These are phyloP conservation scores for Saturnispora mendoncae DNA, from an alignment of 805 yeast species.

Conservation along the genomic window DNA sequence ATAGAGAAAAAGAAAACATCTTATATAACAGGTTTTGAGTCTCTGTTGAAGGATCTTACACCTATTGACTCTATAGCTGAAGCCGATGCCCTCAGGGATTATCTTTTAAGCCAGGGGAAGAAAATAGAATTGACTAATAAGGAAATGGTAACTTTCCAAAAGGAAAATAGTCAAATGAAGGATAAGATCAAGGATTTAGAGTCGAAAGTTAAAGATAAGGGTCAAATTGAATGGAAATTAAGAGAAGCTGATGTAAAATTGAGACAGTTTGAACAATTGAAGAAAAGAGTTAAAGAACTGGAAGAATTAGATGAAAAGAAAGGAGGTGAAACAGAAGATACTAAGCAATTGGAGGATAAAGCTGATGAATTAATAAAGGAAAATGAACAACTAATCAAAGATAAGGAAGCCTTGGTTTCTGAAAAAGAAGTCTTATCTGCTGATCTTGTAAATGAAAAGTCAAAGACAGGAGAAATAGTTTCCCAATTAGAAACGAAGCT, in stretches of 20 bases:
- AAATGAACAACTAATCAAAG: not conserved
- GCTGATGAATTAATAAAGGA: not conserved
- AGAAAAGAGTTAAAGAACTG: not conserved
- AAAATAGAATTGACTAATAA: slow-evolving; percentile 52
- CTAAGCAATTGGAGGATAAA: slow-evolving; percentile 14
- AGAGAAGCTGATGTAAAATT: slow-evolving; percentile 27
- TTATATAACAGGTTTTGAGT: slow-evolving; percentile 55
- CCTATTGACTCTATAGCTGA: slow-evolving; percentile 74
- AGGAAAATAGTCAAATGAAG: slow-evolving; percentile 15
- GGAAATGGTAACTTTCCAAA: slow-evolving; percentile 49
- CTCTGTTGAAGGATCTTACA: slow-evolving; percentile 63
- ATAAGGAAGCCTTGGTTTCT: not conserved
- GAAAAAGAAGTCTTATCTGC: not conserved
- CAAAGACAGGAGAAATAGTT: not conserved
- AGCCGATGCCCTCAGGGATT: slow-evolving; percentile 59
- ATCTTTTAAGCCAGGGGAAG: slow-evolving; percentile 51
- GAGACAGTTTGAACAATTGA: not conserved
- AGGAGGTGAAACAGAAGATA: slow-evolving; percentile 1
- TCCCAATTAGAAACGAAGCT: not conserved
- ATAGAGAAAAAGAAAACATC: slow-evolving; percentile 61
- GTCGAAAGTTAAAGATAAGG: slow-evolving; percentile 4
- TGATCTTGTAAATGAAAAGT: not conserved
- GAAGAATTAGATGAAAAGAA: not conserved
- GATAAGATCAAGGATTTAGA: slow-evolving; percentile 12
- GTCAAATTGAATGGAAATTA: slow-evolving; percentile 12